Evolutionary conservation across 306 rosid genomes (phyloP).

Genomic region (Inga oerstediana): DNA sequence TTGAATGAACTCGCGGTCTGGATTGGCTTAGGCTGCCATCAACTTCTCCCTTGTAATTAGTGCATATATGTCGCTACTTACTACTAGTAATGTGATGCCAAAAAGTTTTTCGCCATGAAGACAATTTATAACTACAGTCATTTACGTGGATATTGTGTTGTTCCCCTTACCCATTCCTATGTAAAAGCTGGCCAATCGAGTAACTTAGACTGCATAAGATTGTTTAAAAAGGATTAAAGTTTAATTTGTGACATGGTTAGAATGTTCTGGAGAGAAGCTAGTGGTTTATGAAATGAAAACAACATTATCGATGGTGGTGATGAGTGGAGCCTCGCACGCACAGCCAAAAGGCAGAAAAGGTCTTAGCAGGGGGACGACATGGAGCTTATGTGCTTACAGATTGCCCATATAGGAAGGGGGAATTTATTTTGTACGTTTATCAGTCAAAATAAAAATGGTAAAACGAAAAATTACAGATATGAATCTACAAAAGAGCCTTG

Average conservation of each 20-base stretch:
- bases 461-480: not conserved
- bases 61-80: not conserved
- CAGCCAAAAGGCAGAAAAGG: not conserved
- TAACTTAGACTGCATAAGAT: too few relatives aligned
- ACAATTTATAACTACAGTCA: not conserved
- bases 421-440: not conserved
- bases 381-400: not conserved
- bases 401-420: not conserved
- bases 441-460: slow-evolving; percentile 17
- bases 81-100: not conserved
- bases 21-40: slow-evolving; percentile 2
- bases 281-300: not conserved
- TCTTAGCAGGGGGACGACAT: not conserved
- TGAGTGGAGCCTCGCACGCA: not conserved
- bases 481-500: slow-evolving; percentile 19
- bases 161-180: not conserved
- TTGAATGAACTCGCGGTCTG: not conserved
- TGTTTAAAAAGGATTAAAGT: too few relatives aligned
- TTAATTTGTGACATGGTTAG: not conserved
- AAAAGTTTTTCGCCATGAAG: not conserved
- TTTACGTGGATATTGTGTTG: not conserved
- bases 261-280: not conserved
- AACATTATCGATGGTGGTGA: not conserved
- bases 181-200: not conserved
- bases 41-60: not conserved